Evolutionary conservation across 2,329 filamentous ascomycete genomes (phyloP).

Genomic region (Hirsutella rhossiliensis): DNA sequence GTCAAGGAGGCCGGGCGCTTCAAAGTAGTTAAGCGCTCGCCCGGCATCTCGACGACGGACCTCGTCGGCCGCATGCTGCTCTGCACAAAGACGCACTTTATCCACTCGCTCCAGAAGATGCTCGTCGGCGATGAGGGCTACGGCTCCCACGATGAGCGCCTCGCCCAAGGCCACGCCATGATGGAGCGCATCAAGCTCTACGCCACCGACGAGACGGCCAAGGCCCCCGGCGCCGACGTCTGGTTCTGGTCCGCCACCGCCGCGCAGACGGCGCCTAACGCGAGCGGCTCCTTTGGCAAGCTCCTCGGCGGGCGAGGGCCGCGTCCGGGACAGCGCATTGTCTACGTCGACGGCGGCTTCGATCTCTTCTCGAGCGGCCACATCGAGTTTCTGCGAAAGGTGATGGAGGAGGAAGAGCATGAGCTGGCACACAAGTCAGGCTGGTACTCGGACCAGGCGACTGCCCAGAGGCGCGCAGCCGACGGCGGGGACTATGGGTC

Average conservation of each 20-base stretch:
- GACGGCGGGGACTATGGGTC: constrained; percentile 63
- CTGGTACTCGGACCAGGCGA: constrained; percentile 61
- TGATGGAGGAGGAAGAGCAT: constrained; percentile 57
- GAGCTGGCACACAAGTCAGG: constrained; percentile 52
- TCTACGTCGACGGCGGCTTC: constrained; percentile 95
- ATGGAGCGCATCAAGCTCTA: constrained; percentile 70
- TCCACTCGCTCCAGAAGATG: constrained; percentile 60
- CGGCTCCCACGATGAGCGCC: constrained; percentile 56
- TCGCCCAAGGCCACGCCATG: constrained; percentile 54
- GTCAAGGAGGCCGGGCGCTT: constrained; percentile 91
- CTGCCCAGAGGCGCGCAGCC: constrained; percentile 46
- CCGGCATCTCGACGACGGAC: constrained; percentile 93
- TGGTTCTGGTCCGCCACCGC: constrained; percentile 62
- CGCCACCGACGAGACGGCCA: constrained; percentile 74
- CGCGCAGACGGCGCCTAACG: constrained; percentile 37
- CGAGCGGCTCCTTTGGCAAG: constrained; percentile 45
- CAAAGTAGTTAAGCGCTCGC: constrained; percentile 92
- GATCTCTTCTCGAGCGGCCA: constrained; percentile 95
- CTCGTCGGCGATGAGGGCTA: constrained; percentile 62
- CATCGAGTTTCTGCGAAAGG: constrained; percentile 81
- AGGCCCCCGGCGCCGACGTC: constrained; percentile 67
- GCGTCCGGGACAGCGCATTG: constrained; percentile 66
- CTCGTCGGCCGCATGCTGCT: constrained; percentile 96
- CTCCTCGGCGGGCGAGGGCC: constrained; percentile 62
- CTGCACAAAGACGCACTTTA: constrained; percentile 90